Evolutionary conservation across 495 filamentous ascomycete genomes (phyloP).

Genomic region (Lasiosphaeria hispida): DNA sequence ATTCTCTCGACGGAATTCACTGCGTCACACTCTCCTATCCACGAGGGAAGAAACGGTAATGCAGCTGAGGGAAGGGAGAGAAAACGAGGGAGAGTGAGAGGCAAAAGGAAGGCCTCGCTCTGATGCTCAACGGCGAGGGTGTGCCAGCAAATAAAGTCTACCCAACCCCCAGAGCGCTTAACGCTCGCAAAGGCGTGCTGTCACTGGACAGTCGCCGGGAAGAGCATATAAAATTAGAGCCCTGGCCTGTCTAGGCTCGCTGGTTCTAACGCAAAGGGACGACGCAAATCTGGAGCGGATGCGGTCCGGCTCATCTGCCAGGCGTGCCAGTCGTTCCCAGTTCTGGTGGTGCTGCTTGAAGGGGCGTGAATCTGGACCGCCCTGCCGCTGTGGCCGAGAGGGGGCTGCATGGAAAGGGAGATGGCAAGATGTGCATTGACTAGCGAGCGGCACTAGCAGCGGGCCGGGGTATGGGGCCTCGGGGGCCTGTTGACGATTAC

Average conservation of each 20-base stretch:
- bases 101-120: constrained; percentile 2
- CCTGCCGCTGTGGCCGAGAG: not conserved
- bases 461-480: constrained; percentile 10
- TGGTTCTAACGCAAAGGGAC: constrained; percentile 16
- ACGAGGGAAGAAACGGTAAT: not conserved
- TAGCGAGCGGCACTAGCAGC: constrained; percentile 26
- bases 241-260: constrained; percentile 12
- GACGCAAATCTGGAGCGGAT: constrained; percentile 20
- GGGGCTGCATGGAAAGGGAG: constrained; percentile 23
- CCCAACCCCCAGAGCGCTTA: constrained; percentile 33
- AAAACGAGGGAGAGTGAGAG: constrained; percentile 15
- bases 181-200: constrained; percentile 22
- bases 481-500: constrained; percentile 9
- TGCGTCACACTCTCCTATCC: not conserved
- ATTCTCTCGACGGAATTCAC: not conserved
- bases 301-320: constrained; percentile 20
- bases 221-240: constrained; percentile 36
- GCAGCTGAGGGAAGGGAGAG: constrained; percentile 8
- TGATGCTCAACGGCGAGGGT: constrained; percentile 17
- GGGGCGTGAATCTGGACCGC: constrained; percentile 6
- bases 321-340: constrained; percentile 4
- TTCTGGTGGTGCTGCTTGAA: not conserved
- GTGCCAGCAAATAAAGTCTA: constrained; percentile 29
- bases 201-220: constrained; percentile 30
- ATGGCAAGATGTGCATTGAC: constrained; percentile 32